Evolutionary conservation across 345 rosid genomes (phyloP).

Genomic region (Arabidopsis arenosa): DNA sequence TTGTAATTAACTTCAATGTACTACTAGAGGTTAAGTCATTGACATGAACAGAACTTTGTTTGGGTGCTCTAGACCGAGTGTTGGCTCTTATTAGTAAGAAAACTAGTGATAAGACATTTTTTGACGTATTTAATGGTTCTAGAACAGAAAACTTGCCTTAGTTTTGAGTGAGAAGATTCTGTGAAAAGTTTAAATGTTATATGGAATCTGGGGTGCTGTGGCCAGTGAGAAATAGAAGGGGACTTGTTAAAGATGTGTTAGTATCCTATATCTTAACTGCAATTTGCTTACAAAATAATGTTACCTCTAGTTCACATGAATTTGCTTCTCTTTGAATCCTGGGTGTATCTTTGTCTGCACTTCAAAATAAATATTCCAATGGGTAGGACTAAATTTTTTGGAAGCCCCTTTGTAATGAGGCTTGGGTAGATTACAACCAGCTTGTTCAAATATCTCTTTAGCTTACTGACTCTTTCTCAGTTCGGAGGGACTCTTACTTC

Average conservation of each 20-base stretch:
- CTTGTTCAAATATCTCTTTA: slow-evolving; percentile 10
- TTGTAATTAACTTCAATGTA: slow-evolving; percentile 7
- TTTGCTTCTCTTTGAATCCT: not conserved
- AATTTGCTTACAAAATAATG: slow-evolving; percentile 1
- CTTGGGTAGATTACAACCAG: not conserved
- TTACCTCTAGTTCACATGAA: not conserved
- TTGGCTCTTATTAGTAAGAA: not conserved
- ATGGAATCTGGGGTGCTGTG: slow-evolving; percentile 7
- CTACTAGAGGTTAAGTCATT: slow-evolving; percentile 30
- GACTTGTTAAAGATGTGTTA: slow-evolving; percentile 4
- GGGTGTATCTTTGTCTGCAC: not conserved
- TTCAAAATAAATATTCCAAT: not conserved
- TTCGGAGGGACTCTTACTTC: slow-evolving; percentile 1
- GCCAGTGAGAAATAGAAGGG: slow-evolving; percentile 1
- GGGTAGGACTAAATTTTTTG: not conserved
- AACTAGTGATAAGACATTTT: not conserved
- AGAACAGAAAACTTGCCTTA: not conserved
- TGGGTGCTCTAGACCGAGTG: not conserved
- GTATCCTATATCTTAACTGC: not conserved
- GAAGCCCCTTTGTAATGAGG: not conserved
- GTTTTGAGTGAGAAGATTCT: slow-evolving; percentile 1
- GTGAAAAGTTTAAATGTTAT: not conserved
- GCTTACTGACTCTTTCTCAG: not conserved
- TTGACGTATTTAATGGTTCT: slow-evolving; percentile 2
- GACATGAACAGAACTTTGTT: slow-evolving; percentile 12